These are phyloP conservation scores for Polyporus tsugae DNA, from an alignment of 1,284 basidiomycete species.

Conservation along the genomic window DNA sequence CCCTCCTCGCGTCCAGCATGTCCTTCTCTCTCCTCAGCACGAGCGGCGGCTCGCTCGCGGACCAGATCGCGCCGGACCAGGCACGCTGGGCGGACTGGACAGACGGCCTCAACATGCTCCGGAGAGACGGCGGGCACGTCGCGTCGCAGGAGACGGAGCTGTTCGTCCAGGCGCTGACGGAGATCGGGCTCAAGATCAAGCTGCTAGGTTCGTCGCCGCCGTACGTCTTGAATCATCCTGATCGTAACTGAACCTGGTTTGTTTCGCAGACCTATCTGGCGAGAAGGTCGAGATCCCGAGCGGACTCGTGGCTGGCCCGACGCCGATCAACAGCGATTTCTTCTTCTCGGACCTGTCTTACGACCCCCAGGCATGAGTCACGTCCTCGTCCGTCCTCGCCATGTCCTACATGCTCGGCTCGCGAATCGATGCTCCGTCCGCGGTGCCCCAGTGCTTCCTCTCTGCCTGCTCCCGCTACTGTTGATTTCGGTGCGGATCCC, in stretches of 20 bases:
- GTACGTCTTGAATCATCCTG: not conserved
- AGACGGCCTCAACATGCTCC: conserved; percentile 91
- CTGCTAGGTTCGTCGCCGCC: conserved; percentile 70
- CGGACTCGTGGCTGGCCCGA: conserved; percentile 71
- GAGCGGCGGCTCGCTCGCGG: conserved; percentile 81
- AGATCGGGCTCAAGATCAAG: conserved; percentile 95
- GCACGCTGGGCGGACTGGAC: conserved; percentile 96
- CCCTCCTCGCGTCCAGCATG: conserved; percentile 68
- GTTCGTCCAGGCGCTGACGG: conserved; percentile 87
- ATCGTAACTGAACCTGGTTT: not conserved
- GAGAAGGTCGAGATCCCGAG: conserved; percentile 93
- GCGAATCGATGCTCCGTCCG: not conserved
- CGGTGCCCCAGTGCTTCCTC: not conserved
- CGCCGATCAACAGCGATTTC: conserved; percentile 85
- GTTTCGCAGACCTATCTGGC: conserved; percentile 79
- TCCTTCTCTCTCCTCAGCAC: conserved; percentile 84
- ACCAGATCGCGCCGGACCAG: conserved; percentile 87
- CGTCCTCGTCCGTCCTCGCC: not conserved
- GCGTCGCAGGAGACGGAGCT: conserved; percentile 86
- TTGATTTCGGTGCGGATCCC: not conserved
- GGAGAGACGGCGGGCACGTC: conserved; percentile 82
- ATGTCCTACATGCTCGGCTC: not conserved
- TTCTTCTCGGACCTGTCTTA: conserved; percentile 80
- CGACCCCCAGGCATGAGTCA: conserved; percentile 30
- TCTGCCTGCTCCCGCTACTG: not conserved